Percentiles rank a stretch among this genome's conserved stretches.
Conservation (phyloP, 2,329 filamentous ascomycete species). For the Harringtonia aguacate region DNA sequence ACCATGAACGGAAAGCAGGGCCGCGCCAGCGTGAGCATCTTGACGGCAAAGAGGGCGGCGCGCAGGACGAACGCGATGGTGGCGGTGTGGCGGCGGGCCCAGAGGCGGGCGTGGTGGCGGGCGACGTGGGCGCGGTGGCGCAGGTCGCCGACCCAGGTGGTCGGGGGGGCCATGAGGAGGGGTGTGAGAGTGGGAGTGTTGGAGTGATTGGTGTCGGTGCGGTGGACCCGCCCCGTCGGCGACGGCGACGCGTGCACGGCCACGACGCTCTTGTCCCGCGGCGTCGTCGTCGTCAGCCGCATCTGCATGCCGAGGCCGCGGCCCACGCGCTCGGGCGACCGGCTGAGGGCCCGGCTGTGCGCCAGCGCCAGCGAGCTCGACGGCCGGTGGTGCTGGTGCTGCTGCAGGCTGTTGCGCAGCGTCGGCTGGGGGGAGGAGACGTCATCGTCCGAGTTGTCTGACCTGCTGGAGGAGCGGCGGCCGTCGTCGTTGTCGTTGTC, state of each 20-base stretch:
- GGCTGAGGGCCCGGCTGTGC: constrained; percentile 22
- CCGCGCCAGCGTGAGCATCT: constrained; percentile 52
- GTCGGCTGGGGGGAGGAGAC: too few species aligned
- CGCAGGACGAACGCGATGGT: constrained; percentile 32
- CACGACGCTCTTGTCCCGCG: background rate
- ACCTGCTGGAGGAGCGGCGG: background rate
- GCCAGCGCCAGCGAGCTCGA: constrained; percentile 27
- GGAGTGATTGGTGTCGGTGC: background rate
- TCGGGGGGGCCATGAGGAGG: constrained; percentile 40
- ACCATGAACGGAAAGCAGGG: constrained; percentile 64
- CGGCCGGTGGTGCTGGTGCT: constrained; percentile 19
- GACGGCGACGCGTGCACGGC: background rate
- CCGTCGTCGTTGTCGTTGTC: too few species aligned
- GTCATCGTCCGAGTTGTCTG: too few species aligned
- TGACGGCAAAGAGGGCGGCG: constrained; percentile 54
- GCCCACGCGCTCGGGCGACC: constrained; percentile 18
- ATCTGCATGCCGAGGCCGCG: background rate
- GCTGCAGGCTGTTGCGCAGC: constrained; percentile 19
- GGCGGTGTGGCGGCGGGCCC: constrained; percentile 18
- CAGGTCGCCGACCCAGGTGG: constrained; percentile 21
- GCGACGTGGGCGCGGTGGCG: constrained; percentile 23
- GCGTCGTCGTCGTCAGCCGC: too few species aligned
- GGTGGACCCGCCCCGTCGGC: background rate
- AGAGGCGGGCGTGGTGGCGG: constrained; percentile 23
- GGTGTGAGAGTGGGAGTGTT: constrained; percentile 25